Percentiles rank a stretch among this genome's conserved stretches.
Evolutionary conservation across 2,329 filamentous ascomycete genomes (phyloP).

Genomic region (Colletotrichum sp.): DNA sequence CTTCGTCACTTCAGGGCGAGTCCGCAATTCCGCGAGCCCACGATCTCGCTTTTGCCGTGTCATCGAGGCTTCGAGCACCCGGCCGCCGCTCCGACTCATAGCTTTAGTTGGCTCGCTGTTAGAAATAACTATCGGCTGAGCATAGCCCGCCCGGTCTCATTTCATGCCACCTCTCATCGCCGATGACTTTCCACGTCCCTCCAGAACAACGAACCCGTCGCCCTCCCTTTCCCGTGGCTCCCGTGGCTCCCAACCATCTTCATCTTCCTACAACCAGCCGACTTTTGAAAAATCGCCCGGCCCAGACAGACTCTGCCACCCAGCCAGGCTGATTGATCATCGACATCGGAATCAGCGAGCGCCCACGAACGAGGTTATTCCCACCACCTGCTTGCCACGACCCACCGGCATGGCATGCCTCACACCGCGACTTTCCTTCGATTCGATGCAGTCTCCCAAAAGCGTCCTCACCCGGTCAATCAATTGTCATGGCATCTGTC

Average conservation of each 20-base stretch:
- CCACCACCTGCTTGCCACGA: too few relatives aligned
- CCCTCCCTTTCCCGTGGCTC: neutral
- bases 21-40: conserved; percentile 22
- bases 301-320: neutral
- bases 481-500: neutral
- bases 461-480: neutral
- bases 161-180: neutral
- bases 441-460: neutral
- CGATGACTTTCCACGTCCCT: neutral
- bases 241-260: neutral
- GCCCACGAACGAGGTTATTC: too few relatives aligned
- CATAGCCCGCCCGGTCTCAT: neutral
- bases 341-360: neutral
- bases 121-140: neutral
- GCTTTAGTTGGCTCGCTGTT: neutral
- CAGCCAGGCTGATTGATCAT: too few relatives aligned
- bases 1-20: neutral
- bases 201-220: neutral
- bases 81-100: neutral
- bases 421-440: neutral
- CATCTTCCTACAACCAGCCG: neutral
- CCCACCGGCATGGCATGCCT: neutral
- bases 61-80: conserved; percentile 28
- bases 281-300: neutral
- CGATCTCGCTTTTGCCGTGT: conserved; percentile 39